Evolutionary conservation across 306 rosid genomes (phyloP), one percentile per base, ranked within the genome.

Genomic region (Mucuna pruriens): DNA sequence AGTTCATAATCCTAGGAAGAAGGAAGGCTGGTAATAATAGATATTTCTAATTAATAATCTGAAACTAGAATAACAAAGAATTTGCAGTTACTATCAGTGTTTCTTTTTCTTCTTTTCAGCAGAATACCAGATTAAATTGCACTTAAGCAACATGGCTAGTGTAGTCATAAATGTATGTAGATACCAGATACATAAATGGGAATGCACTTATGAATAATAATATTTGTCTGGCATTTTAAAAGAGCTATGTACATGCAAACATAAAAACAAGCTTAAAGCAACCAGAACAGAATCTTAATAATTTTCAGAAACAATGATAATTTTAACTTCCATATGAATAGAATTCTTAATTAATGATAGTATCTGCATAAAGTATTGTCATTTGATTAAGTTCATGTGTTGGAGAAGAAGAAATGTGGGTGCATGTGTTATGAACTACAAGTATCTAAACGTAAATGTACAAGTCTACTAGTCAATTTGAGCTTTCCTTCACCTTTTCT

Each of bases 351-450:
- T 34, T 48, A 61, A 34, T 23, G 4, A 82, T 10, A 29, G 75
- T 73, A 71, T 31, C 61, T 71, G 51, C 39, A 46, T 58, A 49
- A 31, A 38, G 76, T 60, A 80, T 51, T 13, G 42, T 51, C n/a
- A 52, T 25, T 31, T 52, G n/a, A 68, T 68, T 73, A 39, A 1
- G 17, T 12, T 58, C 20, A 46, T n/a, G 7, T 5, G 7, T 60
- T 45, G 58, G 12, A 19, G 31, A 73, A 11, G 60, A 63, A 71
- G 9, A 48, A 3, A 71, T 31, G 22, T 20, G n/a, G 10, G 8
- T 15, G 3, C 3, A 29, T 29, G 31, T 29, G 3, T 12, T 44
- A 76, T 58, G 45, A 55, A 68, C 13, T 12, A 4, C 4, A 55
- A 36, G 7, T 15, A 77, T 49, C 23, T 52, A 52, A n/a, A 51